phyloP scores from a whole-genome alignment of 371 early-diverging fungal species.

The Blakeslea trispora region DNA sequence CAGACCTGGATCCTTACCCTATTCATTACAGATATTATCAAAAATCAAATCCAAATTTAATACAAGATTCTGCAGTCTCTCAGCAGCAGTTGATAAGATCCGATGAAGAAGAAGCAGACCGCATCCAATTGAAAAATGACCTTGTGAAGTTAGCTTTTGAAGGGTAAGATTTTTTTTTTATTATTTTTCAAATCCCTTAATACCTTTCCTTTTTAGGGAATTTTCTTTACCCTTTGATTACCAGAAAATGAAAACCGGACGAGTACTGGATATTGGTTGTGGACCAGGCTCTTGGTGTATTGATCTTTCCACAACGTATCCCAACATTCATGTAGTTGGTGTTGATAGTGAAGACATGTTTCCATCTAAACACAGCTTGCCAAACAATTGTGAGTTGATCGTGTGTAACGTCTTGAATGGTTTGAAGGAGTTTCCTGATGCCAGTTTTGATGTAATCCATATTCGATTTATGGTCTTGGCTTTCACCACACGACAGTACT shows the following conservation, averaged over 20 bases:
- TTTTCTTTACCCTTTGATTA: conserved; percentile 33
- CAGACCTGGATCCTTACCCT: conserved; percentile 10
- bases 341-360: conserved; percentile 38
- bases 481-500: conserved; percentile 27
- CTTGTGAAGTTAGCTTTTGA: conserved; percentile 41
- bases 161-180: conserved; percentile 23
- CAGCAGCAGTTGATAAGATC: conserved; percentile 16
- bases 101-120: conserved; percentile 40
- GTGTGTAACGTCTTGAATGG: conserved; percentile 30
- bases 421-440: conserved; percentile 22
- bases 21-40: background rate
- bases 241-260: conserved; percentile 12
- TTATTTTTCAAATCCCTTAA: background rate
- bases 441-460: conserved; percentile 35
- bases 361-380: conserved; percentile 27
- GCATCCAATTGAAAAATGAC: conserved; percentile 38
- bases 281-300: conserved; percentile 43
- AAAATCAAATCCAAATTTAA: conserved; percentile 3
- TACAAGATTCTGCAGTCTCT: background rate
- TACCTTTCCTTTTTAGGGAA: conserved; percentile 19
- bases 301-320: conserved; percentile 32
- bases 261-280: conserved; percentile 36
- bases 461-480: conserved; percentile 34
- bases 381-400: conserved; percentile 31
- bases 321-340: conserved; percentile 34